These are phyloP conservation scores for Metschnikowia vanudenii DNA, from an alignment of 805 yeast genomes.

Conservation along the genomic window DNA sequence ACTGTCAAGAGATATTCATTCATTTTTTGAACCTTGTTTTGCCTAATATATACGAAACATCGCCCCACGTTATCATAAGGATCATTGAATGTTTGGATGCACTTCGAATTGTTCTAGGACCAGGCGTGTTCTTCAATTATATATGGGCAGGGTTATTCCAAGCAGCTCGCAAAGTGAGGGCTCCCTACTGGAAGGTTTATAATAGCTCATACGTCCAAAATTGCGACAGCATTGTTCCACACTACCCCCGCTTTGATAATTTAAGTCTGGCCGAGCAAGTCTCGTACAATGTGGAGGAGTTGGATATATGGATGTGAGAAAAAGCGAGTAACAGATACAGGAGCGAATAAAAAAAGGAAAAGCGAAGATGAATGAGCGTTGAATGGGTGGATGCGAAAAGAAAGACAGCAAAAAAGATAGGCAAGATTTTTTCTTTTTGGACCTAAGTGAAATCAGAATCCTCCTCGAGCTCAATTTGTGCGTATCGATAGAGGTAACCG, in stretches of 20 bases:
- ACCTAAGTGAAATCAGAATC: constrained; percentile 10
- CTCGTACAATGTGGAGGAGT: constrained; percentile 44
- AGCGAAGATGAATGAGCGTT: neutral
- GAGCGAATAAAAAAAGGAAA: no score
- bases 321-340: no score
- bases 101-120: constrained; percentile 68
- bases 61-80: constrained; percentile 90
- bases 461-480: constrained; percentile 12
- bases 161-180: constrained; percentile 85
- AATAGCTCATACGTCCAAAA: constrained; percentile 73
- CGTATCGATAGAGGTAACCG: constrained; percentile 16
- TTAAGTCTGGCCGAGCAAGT: constrained; percentile 18
- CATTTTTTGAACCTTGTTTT: constrained; percentile 77
- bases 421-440: neutral
- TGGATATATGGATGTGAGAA: constrained; percentile 42
- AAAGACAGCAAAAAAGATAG: no score
- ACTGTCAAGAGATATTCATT: constrained; percentile 57
- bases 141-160: constrained; percentile 88
- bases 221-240: constrained; percentile 76
- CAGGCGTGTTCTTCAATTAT: constrained; percentile 72
- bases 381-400: neutral
- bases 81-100: constrained; percentile 79
- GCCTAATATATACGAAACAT: constrained; percentile 91
- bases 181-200: constrained; percentile 81
- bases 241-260: constrained; percentile 61